These are phyloP conservation scores for Brassica balearica DNA, from an alignment of 441 rosid genomes.

Conservation along the genomic window DNA sequence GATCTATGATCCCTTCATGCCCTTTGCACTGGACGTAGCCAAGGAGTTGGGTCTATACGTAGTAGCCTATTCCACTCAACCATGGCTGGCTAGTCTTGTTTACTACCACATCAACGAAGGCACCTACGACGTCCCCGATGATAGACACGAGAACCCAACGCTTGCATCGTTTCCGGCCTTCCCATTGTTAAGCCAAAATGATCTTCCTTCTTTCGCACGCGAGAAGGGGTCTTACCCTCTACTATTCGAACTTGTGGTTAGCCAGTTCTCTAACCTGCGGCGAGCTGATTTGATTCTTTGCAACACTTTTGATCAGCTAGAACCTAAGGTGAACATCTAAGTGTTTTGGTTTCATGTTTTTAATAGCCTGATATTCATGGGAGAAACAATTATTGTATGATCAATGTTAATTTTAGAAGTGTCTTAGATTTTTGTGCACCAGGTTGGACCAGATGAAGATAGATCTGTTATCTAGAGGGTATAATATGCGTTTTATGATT, in stretches of 20 bases:
- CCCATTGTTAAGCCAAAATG: conserved; percentile 45
- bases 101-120: conserved; percentile 56
- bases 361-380: not conserved
- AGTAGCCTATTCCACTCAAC: conserved; percentile 54
- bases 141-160: conserved; percentile 31
- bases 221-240: conserved; percentile 45
- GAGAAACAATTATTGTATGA: not conserved
- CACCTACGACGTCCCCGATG: conserved; percentile 40
- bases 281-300: conserved; percentile 53
- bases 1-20: conserved; percentile 50
- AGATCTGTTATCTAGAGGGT: no score
- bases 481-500: no score
- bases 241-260: conserved; percentile 21
- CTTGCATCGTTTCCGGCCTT: conserved; percentile 49
- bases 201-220: conserved; percentile 51
- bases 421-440: no score
- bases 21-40: conserved; percentile 53
- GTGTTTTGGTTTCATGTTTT: not conserved
- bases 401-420: no score
- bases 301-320: conserved; percentile 57
- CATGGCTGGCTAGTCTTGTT: conserved; percentile 49
- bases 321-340: conserved; percentile 49
- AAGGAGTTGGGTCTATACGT: conserved; percentile 33
- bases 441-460: no score
- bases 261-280: conserved; percentile 51